Evolutionary conservation across 768 basidiomycete species (phyloP).

Genomic region (Leccinum uliginosum): DNA sequence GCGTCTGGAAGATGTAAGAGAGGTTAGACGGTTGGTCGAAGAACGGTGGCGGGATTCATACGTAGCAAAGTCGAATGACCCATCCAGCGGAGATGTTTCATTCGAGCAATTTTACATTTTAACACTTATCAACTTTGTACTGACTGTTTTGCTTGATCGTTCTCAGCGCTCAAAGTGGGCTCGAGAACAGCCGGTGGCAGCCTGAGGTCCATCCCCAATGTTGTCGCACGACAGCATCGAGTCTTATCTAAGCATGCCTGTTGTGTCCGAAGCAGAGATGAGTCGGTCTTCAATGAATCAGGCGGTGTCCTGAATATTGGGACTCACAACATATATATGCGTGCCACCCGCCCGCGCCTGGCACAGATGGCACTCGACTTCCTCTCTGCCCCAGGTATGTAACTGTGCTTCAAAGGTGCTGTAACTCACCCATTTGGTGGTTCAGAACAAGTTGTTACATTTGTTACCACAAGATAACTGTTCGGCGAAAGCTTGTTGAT

Average conservation of each 20-base stretch:
- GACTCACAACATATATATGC: background rate
- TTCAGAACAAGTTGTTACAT: too few relatives aligned
- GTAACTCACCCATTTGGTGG: background rate
- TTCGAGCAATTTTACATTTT: background rate
- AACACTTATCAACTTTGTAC: background rate
- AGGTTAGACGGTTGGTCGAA: too few relatives aligned
- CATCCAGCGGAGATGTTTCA: background rate
- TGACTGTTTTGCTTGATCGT: background rate
- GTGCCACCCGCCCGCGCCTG: background rate
- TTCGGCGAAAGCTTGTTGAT: too few relatives aligned
- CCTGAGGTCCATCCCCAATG: background rate
- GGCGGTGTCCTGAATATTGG: background rate
- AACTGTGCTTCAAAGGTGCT: background rate
- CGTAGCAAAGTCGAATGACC: background rate
- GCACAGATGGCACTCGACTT: too few relatives aligned
- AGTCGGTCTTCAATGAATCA: too few relatives aligned
- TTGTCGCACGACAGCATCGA: background rate
- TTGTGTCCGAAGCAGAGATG: background rate
- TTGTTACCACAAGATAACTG: too few relatives aligned
- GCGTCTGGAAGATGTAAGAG: too few relatives aligned
- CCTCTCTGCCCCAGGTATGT: background rate
- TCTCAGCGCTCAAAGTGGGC: background rate
- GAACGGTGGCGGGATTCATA: too few relatives aligned
- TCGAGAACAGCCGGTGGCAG: background rate
- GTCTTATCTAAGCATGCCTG: background rate